phyloP scores from a whole-genome alignment of 2,329 filamentous ascomycete species.

The Cadophora sp. region DNA sequence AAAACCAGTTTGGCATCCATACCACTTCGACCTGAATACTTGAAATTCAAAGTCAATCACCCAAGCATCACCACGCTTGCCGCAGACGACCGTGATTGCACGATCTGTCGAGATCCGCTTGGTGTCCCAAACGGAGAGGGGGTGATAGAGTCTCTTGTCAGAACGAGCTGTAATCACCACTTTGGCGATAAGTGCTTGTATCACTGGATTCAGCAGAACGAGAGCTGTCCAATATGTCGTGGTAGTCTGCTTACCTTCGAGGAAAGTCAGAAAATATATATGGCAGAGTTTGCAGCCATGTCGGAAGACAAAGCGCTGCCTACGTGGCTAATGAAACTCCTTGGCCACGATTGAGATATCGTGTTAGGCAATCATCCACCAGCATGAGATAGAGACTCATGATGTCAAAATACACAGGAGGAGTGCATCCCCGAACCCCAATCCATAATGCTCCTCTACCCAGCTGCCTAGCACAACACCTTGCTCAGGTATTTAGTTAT shows the following conservation, averaged over 20 bases:
- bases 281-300: background rate
- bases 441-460: too few species aligned
- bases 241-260: background rate
- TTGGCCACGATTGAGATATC: background rate
- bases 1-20: background rate
- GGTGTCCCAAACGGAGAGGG: background rate
- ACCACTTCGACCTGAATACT: background rate
- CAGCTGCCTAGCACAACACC: too few species aligned
- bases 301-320: background rate
- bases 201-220: background rate
- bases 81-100: background rate
- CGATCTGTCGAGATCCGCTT: background rate
- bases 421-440: too few species aligned
- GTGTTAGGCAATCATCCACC: too few species aligned
- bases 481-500: too few species aligned
- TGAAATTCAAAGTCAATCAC: background rate
- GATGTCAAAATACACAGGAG: too few species aligned
- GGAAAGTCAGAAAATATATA: background rate
- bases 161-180: background rate
- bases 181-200: background rate
- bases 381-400: too few species aligned
- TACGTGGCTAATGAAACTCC: background rate
- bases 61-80: background rate
- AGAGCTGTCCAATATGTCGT: background rate
- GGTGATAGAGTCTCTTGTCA: background rate